Evolutionary conservation across 176 grass and related monocot genomes (phyloP).

Genomic region (Zea mays): DNA sequence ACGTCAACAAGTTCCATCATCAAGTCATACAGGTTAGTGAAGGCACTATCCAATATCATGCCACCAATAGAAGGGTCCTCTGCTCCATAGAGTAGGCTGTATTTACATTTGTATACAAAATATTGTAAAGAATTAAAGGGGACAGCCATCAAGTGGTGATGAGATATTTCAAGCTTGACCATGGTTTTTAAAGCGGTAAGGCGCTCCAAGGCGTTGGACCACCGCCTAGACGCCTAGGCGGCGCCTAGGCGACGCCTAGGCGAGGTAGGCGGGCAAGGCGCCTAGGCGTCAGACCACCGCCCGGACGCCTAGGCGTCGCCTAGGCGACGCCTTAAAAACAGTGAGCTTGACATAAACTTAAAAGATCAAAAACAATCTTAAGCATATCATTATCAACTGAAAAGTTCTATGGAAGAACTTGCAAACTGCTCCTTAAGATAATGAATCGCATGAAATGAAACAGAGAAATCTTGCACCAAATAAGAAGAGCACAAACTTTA

Average conservation of each 20-base stretch:
- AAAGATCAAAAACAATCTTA: constrained; percentile 22
- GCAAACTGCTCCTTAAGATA: constrained; percentile 15
- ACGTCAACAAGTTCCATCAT: constrained; percentile 99
- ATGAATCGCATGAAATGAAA: constrained; percentile 1
- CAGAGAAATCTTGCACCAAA: constrained; percentile 20
- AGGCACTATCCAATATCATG: constrained; percentile 95
- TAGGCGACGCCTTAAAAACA: too few species aligned
- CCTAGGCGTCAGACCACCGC: too few species aligned
- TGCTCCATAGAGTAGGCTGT: constrained; percentile 89
- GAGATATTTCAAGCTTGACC: constrained; percentile 4
- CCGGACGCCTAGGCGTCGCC: too few species aligned
- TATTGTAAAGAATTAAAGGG: constrained; percentile 12
- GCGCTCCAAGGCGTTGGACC: too few species aligned
- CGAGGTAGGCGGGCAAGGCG: too few species aligned
- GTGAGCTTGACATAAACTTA: constrained; percentile 6
- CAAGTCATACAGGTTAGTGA: constrained; percentile 88
- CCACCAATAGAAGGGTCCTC: constrained; percentile 92
- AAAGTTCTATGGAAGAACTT: constrained; percentile 13
- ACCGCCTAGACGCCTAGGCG: too few species aligned
- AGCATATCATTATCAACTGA: constrained; percentile 5
- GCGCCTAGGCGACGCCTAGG: too few species aligned
- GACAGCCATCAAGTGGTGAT: not conserved
- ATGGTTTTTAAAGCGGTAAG: too few species aligned
- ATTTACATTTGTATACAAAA: constrained; percentile 37
- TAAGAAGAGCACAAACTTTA: constrained; percentile 28